Conservation (phyloP, 176 grass and related monocot genomes). For the Cenchrus fungigraminus region DNA sequence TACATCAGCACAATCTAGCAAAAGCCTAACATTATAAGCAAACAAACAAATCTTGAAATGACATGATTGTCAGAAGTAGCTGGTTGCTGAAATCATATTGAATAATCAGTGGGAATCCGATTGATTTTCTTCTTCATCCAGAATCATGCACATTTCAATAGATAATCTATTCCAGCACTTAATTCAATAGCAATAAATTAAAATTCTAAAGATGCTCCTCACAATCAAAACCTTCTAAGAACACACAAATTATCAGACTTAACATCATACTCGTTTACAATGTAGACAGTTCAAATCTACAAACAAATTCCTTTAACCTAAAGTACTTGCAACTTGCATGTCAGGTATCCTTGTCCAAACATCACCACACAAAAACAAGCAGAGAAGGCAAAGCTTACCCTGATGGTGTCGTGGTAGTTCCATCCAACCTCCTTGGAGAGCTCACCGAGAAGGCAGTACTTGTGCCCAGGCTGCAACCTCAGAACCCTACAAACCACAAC, state of each 20-base stretch:
- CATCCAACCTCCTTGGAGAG: constrained; percentile 96
- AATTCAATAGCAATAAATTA: background rate
- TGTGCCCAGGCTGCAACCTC: constrained; percentile 92
- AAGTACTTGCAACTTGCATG: background rate
- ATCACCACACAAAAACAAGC: background rate
- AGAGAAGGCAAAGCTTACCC: constrained; percentile 24
- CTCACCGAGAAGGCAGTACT: constrained; percentile 82
- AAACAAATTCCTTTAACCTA: background rate
- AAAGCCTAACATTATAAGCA: background rate
- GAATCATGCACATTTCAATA: constrained; percentile 30
- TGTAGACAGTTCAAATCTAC: fast-evolving
- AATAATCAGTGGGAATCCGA: constrained; percentile 52
- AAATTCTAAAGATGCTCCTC: too few species aligned
- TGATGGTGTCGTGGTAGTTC: constrained; percentile 85
- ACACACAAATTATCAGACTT: background rate
- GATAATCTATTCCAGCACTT: background rate
- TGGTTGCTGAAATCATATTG: constrained; percentile 56
- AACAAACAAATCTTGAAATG: background rate
- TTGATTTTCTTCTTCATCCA: constrained; percentile 61
- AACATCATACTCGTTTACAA: background rate
- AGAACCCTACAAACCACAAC: constrained; percentile 56
- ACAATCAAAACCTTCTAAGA: too few species aligned
- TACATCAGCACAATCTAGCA: too few species aligned
- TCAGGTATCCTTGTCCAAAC: background rate
- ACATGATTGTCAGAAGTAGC: constrained; percentile 56